Evolutionary conservation across 148 eudicot genomes (phyloP), one percentile per base, ranked within the genome.

Genomic region (Bassia scoparia): DNA sequence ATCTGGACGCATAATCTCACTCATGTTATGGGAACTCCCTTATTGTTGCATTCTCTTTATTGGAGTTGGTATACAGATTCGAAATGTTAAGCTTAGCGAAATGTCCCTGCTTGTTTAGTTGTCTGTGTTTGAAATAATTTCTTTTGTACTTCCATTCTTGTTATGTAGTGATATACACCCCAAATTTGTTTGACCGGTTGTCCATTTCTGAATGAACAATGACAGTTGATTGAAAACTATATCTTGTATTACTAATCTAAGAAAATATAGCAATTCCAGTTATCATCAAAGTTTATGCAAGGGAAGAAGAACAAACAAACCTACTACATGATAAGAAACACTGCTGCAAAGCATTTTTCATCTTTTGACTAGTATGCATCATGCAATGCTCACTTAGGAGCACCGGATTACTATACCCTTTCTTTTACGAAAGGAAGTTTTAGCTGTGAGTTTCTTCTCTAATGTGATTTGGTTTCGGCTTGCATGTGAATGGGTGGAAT

Each of bases 401-500:
- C n/a, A n/a, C n/a, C n/a, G n/a, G n/a, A n/a, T n/a, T n/a, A n/a
- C n/a, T 41, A 41, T 11, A 41, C 46, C 5, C 12, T 7, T 7
- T 41, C 12, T 41, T 5, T 41, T 7, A 41, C 0, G 9, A 41
- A 33, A 31, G 54, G 61, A 12, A 5, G 16, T 11, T 35, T 20
- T 52, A 11, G 26, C n/a, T n/a, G n/a, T n/a, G n/a, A n/a, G n/a
- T n/a, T 37, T 44, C 41, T 41, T 23, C 63, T 77, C 29, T 31
- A 35, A 30, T 46, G 14, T 37, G 38, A 35, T 73, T 55, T 49
- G 56, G 58, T 44, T 31, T 50, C 49, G 16, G 33, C 33, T 38
- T 68, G 54, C 30, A 49, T 62, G 54, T 70, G 46, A 37, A 58
- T 65, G 24, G 49, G 34, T 64, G 72, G 60, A 53, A 64, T 71